These are phyloP conservation scores for Lithocarpus polystachyus DNA, from an alignment of 306 rosid genomes.

Conservation along the genomic window DNA sequence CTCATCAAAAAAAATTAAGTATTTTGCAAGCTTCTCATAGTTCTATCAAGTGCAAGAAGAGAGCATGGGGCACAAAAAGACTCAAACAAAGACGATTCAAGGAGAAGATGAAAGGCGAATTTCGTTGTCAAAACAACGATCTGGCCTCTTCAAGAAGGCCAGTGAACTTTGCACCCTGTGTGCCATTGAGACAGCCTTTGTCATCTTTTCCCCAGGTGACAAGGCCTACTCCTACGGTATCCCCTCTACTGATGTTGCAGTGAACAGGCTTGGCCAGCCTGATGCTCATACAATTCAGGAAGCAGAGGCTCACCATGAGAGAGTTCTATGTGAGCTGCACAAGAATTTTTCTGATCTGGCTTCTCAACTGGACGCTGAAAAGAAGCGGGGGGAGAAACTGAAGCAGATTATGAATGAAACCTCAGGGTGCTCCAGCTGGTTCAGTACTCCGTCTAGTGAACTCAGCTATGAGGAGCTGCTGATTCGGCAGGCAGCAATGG, in stretches of 20 bases:
- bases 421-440: neutral
- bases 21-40: too few species aligned
- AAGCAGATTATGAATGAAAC: neutral
- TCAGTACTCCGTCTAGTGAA: neutral
- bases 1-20: neutral
- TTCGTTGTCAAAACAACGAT: neutral
- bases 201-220: slow-evolving; percentile 11
- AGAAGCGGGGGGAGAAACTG: neutral
- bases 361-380: neutral
- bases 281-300: neutral
- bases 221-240: neutral
- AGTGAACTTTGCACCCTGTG: neutral
- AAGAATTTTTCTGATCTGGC: neutral
- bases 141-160: slow-evolving; percentile 19
- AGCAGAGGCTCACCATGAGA: neutral
- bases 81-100: neutral
- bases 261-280: neutral
- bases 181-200: neutral
- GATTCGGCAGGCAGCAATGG: neutral
- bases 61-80: neutral
- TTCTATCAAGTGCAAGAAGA: neutral
- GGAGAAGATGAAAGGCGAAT: neutral
- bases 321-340: neutral
- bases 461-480: neutral
- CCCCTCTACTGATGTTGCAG: neutral